Evolutionary conservation across 164 flowering plant genomes (phyloP).

Genomic region (Cinnamomum micranthum): DNA sequence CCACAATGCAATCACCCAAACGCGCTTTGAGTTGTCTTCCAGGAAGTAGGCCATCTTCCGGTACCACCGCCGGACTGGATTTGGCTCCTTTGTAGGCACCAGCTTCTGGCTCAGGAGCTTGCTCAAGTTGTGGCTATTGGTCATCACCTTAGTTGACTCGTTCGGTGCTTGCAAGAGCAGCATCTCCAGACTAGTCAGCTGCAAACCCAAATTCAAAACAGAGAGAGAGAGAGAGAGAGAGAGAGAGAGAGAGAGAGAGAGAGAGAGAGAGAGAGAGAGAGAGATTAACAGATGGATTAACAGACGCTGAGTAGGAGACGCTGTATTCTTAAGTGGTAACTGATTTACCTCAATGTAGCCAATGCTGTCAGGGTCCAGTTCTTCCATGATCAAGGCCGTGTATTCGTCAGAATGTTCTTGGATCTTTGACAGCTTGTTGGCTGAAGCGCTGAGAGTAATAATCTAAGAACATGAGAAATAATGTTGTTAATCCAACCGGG

Average conservation of each 20-base stretch:
- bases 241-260: not conserved
- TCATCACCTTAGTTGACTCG: conserved; percentile 23
- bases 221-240: not conserved
- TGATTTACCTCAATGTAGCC: conserved; percentile 42
- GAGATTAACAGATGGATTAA: not conserved
- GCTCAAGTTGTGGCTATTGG: conserved; percentile 42
- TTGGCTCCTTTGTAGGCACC: conserved; percentile 40
- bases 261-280: not conserved
- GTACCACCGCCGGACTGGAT: conserved; percentile 31
- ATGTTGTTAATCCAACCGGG: no score
- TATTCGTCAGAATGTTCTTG: conserved; percentile 41
- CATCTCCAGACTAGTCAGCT: conserved; percentile 49
- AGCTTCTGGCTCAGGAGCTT: conserved; percentile 52
- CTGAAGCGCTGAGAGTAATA: conserved; percentile 44
- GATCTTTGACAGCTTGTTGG: conserved; percentile 44
- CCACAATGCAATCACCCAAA: conserved; percentile 66
- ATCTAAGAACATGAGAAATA: conserved; percentile 7
- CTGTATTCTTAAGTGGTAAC: no score
- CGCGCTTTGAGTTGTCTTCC: conserved; percentile 59
- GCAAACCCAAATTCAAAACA: not conserved
- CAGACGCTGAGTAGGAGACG: no score
- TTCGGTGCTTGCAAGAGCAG: conserved; percentile 52
- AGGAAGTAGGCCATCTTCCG: conserved; percentile 33
- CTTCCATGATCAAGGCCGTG: conserved; percentile 55
- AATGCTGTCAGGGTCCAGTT: conserved; percentile 39